phyloP scores from a whole-genome alignment of 306 rosid species.

The Begonia peltatifolia region DNA sequence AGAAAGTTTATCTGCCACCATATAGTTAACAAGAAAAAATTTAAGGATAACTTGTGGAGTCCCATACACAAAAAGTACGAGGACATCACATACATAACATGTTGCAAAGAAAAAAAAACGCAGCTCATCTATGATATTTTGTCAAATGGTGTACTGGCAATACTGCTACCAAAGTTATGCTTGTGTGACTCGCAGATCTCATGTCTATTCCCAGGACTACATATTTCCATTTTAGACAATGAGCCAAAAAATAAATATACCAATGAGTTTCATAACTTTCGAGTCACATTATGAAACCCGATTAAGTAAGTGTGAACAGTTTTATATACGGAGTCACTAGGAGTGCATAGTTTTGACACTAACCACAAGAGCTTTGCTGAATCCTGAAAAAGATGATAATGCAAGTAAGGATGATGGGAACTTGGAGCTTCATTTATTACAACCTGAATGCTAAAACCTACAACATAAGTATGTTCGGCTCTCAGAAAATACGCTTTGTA shows the following conservation, averaged over 20 bases:
- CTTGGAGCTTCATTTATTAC: conserved; percentile 53
- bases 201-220: no score
- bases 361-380: conserved; percentile 58
- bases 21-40: conserved; percentile 6
- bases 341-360: conserved; percentile 16
- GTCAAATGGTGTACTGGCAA: background rate
- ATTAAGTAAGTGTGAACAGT: background rate
- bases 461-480: background rate
- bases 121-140: background rate
- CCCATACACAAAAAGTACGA: no score
- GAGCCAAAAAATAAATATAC: no score
- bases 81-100: background rate
- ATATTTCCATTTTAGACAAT: no score
- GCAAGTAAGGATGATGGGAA: conserved; percentile 32
- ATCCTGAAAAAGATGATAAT: conserved; percentile 39
- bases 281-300: background rate
- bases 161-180: background rate
- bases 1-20: conserved; percentile 39
- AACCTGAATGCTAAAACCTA: conserved; percentile 14
- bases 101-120: background rate
- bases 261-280: no score
- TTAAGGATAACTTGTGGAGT: no score
- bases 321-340: no score
- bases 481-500: conserved; percentile 7
- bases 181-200: background rate